phyloP scores from a whole-genome alignment of 1,284 basidiomycete genomes.

The Cystobasidium sp. region DNA sequence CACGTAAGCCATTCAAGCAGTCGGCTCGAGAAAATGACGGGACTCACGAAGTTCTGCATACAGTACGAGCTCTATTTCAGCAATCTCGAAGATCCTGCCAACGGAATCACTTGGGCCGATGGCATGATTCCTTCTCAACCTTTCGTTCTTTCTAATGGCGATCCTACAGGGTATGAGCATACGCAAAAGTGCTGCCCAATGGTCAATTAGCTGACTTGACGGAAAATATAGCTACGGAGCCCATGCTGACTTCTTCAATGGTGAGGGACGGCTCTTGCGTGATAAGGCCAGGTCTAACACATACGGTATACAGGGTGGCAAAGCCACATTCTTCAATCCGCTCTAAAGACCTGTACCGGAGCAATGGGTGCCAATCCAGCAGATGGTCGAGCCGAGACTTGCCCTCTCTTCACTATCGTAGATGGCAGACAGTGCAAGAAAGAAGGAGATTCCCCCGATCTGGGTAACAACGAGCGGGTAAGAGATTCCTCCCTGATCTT shows the following conservation, averaged over 20 bases:
- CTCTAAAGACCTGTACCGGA: conserved; percentile 9
- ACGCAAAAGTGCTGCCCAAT: too few relatives aligned
- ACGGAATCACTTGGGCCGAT: conserved; percentile 14
- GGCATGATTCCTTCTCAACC: conserved; percentile 24
- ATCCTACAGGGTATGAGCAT: conserved; percentile 19
- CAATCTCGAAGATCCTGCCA: conserved; percentile 5
- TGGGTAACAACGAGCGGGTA: conserved; percentile 3
- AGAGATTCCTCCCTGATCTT: neutral
- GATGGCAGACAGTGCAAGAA: neutral
- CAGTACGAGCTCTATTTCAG: conserved; percentile 16
- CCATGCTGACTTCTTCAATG: conserved; percentile 27
- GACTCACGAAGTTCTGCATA: neutral
- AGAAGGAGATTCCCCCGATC: conserved; percentile 12
- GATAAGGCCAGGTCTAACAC: neutral
- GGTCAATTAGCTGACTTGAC: neutral
- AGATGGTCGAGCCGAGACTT: conserved; percentile 20
- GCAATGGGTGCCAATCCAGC: neutral
- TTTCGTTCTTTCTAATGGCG: conserved; percentile 24
- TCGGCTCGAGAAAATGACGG: neutral
- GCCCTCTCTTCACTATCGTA: conserved; percentile 7
- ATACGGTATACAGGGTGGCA: conserved; percentile 1
- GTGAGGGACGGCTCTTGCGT: neutral
- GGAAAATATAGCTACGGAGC: neutral
- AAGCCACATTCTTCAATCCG: neutral
- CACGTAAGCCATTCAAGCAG: neutral